These are phyloP conservation scores for Apophysomyces variabilis DNA, from an alignment of 371 early-diverging fungal species.

Conservation along the genomic window DNA sequence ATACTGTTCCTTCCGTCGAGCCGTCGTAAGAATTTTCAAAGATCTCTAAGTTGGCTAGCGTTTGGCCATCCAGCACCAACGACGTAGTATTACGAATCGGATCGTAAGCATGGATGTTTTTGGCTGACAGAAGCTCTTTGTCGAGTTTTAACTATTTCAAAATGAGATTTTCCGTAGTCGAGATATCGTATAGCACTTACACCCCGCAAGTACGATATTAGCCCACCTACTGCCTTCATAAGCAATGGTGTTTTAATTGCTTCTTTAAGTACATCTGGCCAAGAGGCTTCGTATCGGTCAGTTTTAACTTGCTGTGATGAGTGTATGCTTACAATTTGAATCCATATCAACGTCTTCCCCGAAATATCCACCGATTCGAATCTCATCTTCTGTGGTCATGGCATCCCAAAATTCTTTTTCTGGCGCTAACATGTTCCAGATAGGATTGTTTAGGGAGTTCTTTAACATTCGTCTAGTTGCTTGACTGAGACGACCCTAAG, in stretches of 20 bases:
- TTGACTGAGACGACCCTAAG: conserved; percentile 62
- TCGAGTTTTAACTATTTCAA: conserved; percentile 78
- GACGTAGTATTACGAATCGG: conserved; percentile 70
- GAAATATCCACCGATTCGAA: conserved; percentile 75
- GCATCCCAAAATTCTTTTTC: conserved; percentile 88
- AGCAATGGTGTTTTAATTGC: conserved; percentile 45
- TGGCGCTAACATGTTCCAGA: conserved; percentile 76
- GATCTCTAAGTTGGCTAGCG: conserved; percentile 93
- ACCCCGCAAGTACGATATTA: conserved; percentile 77
- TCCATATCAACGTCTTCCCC: conserved; percentile 25
- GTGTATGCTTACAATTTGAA: not conserved
- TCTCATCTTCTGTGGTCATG: conserved; percentile 67
- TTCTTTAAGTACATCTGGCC: conserved; percentile 50
- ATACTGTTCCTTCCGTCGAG: conserved; percentile 81
- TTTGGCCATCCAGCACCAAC: conserved; percentile 93
- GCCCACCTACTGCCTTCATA: conserved; percentile 79
- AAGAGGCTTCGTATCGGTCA: conserved; percentile 24
- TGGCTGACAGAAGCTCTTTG: conserved; percentile 78
- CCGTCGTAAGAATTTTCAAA: conserved; percentile 88
- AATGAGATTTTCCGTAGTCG: conserved; percentile 5
- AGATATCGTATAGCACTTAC: conserved; percentile 29
- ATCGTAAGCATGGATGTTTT: conserved; percentile 80
- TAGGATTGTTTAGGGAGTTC: conserved; percentile 60
- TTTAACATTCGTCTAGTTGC: conserved; percentile 77
- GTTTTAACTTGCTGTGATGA: not conserved